Evolutionary conservation across 495 filamentous ascomycete species (phyloP), one percentile per base, ranked within the genome.

Genomic region (Penicillium dipodomyicola): DNA sequence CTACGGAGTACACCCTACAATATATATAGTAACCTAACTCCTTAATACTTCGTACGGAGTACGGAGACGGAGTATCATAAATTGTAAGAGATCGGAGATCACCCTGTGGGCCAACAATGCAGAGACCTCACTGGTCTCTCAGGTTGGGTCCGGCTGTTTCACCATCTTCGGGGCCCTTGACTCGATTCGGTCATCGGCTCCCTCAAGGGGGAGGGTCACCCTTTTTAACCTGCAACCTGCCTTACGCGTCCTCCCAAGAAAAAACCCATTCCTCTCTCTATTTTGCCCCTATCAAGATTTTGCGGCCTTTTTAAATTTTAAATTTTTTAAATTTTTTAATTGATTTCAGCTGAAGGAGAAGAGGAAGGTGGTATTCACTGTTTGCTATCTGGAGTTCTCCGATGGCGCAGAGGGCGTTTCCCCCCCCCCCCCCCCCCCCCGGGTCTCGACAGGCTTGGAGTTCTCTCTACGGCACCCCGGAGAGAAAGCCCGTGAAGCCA

Each of bases 131-230:
- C 64, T 67, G 64, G 64, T 30, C 46, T 42, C 35, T 20, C 37
- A 17, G 4, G 6, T 25, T 25, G 41, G 30, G 49, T n/a, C 56
- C 60, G 49, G 59, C 41, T 54, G 71, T 74, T 74, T 74, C 72
- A 74, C 65, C 65, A 72, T 69, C 45, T 20, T 66, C 67, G 69
- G 69, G 69, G 69, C 65, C 68, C 71, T 72, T 72, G 63, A 61
- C 72, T 62, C 27, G 42, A 58, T 69, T 35, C 37, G 65, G 68
- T 62, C 45, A 58, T 65, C 53, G 57, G 30, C 53, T 62, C 10
- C 23, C 33, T 17, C 11, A 52, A 52, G 27, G 39, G 23, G 50
- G 25, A 30, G 52, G 52, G 55, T 52, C 60, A 49, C 56, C 48
- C 55, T 55, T 60, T 60, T 62, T 58, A 62, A 64, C 54, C 49